Evolutionary conservation across 345 rosid species (phyloP).

Genomic region (Euphorbia lathyris): DNA sequence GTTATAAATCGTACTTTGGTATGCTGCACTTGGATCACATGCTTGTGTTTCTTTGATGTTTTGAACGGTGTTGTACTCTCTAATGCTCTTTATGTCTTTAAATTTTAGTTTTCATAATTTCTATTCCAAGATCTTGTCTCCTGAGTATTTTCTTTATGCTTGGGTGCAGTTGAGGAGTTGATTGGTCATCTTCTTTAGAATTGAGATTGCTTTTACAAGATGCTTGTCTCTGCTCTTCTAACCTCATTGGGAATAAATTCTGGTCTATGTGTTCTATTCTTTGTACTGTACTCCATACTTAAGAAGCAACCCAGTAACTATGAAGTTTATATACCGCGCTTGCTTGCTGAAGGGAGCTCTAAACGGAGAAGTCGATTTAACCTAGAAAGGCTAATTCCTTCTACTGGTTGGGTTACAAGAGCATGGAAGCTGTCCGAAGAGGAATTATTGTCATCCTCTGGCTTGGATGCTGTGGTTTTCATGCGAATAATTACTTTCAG

Average conservation of each 20-base stretch:
- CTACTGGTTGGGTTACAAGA: constrained; percentile 75
- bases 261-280: constrained; percentile 65
- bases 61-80: neutral
- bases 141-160: neutral
- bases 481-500: constrained; percentile 80
- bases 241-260: constrained; percentile 89
- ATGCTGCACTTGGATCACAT: neutral
- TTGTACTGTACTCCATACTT: constrained; percentile 67
- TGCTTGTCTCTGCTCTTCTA: constrained; percentile 89
- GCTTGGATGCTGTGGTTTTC: constrained; percentile 78
- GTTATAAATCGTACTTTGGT: neutral
- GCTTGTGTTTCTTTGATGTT: neutral
- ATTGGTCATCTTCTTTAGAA: constrained; percentile 8
- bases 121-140: neutral
- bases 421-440: constrained; percentile 74
- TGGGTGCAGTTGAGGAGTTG: constrained; percentile 19
- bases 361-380: constrained; percentile 54
- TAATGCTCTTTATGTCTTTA: neutral
- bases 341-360: constrained; percentile 59
- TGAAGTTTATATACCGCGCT: constrained; percentile 73
- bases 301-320: constrained; percentile 71
- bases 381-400: constrained; percentile 72
- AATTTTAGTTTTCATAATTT: neutral
- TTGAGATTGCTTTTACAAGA: constrained; percentile 27
- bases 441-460: constrained; percentile 57